These are phyloP conservation scores for Haplosporangium sp. DNA, from an alignment of 371 early-diverging fungal species.

Conservation along the genomic window DNA sequence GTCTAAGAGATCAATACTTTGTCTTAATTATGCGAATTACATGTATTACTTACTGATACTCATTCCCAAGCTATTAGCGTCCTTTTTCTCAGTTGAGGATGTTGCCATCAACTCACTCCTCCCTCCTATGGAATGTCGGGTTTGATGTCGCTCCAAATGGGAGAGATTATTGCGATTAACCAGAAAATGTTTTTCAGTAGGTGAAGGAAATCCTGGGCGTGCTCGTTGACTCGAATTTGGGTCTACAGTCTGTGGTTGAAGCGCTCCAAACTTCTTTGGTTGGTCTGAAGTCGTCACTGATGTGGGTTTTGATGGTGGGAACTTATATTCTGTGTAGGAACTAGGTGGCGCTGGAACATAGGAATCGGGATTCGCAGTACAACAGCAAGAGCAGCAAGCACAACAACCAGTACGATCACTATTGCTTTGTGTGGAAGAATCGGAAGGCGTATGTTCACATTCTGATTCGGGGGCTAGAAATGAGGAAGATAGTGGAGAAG, in stretches of 20 bases:
- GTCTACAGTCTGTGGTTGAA: background rate
- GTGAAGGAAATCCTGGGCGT: constrained; percentile 8
- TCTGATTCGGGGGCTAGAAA: background rate
- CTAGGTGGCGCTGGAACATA: background rate
- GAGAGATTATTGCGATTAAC: background rate
- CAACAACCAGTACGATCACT: background rate
- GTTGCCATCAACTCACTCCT: background rate
- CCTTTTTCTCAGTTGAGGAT: background rate
- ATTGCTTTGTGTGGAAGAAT: background rate
- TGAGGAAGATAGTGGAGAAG: background rate
- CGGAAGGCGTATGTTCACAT: background rate
- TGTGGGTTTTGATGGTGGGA: background rate
- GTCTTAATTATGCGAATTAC: too few species aligned
- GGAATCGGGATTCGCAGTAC: background rate
- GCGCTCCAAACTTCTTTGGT: background rate
- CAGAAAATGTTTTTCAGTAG: constrained; percentile 13
- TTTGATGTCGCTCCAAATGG: background rate
- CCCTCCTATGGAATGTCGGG: background rate
- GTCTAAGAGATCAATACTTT: too few species aligned
- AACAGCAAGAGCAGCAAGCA: background rate
- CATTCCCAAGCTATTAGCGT: constrained; percentile 6
- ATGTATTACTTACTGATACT: constrained; percentile 17
- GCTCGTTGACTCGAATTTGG: background rate
- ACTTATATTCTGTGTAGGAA: background rate
- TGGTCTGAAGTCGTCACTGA: background rate